These are phyloP conservation scores for Petrea volubilis DNA, from an alignment of 257 asterid genomes.

Conservation along the genomic window DNA sequence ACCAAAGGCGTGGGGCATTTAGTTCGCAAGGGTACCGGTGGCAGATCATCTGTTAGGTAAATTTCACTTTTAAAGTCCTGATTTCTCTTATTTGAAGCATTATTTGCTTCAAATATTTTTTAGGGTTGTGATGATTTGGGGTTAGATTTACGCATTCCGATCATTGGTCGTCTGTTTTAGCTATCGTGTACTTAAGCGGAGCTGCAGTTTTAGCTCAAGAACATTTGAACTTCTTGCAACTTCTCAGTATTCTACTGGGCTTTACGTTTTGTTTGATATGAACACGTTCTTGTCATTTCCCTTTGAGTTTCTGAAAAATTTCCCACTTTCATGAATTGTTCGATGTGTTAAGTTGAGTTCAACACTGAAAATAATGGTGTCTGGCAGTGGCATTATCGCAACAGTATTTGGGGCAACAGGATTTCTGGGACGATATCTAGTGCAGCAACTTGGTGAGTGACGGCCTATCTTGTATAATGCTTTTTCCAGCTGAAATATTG, in stretches of 20 bases:
- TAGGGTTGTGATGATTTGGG: too few relatives aligned
- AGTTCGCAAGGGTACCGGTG: conserved; percentile 96
- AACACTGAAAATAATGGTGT: conserved; percentile 25
- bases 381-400: conserved; percentile 89
- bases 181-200: too few relatives aligned
- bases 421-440: conserved; percentile 91
- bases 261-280: not conserved
- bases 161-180: too few relatives aligned
- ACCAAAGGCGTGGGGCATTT: conserved; percentile 83
- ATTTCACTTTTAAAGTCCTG: conserved; percentile 15
- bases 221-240: too few relatives aligned
- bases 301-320: not conserved
- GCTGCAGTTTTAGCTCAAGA: too few relatives aligned
- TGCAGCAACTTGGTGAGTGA: conserved; percentile 82
- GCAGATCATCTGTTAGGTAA: conserved; percentile 97
- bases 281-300: too few relatives aligned
- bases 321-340: not conserved
- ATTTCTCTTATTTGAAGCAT: too few relatives aligned
- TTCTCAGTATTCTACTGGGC: not conserved
- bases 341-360: conserved; percentile 15
- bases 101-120: too few relatives aligned
- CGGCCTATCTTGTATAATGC: conserved; percentile 3
- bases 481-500: not conserved
- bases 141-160: not conserved
- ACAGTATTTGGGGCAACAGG: conserved; percentile 99